These are phyloP conservation scores for Lactarius trivialis DNA, from an alignment of 768 basidiomycete species.

Conservation along the genomic window DNA sequence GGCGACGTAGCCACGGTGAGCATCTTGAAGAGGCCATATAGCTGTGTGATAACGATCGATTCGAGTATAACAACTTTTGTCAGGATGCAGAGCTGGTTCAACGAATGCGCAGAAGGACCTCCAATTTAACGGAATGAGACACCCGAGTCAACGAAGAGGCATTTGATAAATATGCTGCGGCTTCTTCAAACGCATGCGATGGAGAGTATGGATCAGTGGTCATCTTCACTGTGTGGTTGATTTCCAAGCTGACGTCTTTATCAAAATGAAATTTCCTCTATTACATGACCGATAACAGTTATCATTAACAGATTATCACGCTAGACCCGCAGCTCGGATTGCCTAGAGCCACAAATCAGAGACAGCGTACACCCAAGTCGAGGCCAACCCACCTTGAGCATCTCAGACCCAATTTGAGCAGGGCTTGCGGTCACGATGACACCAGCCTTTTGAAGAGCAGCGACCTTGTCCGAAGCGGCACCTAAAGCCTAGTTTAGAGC, in stretches of 20 bases:
- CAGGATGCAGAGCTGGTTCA: slow-evolving; percentile 17
- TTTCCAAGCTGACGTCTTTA: slow-evolving; percentile 1
- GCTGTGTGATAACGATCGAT: slow-evolving; percentile 34
- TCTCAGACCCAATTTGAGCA: slow-evolving; percentile 85
- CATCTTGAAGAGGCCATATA: slow-evolving; percentile 83
- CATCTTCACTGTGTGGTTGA: slow-evolving; percentile 19
- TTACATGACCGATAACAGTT: slow-evolving; percentile 33
- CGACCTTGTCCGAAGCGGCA: slow-evolving; percentile 91
- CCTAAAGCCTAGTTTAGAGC: slow-evolving; percentile 36
- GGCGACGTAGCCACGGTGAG: slow-evolving; percentile 56
- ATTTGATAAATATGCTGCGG: slow-evolving; percentile 57
- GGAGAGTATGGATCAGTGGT: slow-evolving; percentile 26
- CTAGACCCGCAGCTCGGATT: slow-evolving; percentile 72
- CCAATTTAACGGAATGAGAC: slow-evolving; percentile 61
- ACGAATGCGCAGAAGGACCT: slow-evolving; percentile 43
- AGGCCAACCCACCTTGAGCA: slow-evolving; percentile 64
- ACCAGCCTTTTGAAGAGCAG: slow-evolving; percentile 84
- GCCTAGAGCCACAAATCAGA: slow-evolving; percentile 40
- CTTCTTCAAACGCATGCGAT: slow-evolving; percentile 46
- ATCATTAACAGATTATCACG: slow-evolving; percentile 33
- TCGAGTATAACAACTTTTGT: slow-evolving; percentile 10
- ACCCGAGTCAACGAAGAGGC: slow-evolving; percentile 47
- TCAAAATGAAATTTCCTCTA: slow-evolving; percentile 26
- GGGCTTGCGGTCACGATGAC: slow-evolving; percentile 92
- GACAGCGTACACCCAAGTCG: neutral